These are phyloP conservation scores for Lipomyces orientalis DNA, from an alignment of 805 yeast genomes.

Conservation along the genomic window DNA sequence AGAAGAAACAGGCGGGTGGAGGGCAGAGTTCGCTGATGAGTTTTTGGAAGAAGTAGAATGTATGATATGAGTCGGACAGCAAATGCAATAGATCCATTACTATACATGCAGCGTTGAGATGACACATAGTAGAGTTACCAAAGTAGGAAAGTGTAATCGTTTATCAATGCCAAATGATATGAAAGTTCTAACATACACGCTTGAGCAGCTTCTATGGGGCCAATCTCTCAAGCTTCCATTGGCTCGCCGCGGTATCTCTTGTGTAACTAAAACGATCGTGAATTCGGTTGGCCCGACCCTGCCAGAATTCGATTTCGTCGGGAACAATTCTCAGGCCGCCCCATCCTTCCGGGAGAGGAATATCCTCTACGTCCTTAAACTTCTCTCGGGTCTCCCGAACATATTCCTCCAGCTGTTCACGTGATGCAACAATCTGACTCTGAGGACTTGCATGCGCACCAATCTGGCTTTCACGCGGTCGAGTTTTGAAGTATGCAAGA, in stretches of 20 bases:
- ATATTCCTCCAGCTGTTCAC: conserved; percentile 67
- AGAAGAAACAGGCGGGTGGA: conserved; percentile 5
- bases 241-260: conserved; percentile 24
- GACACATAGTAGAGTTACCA: too few species aligned
- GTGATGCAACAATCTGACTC: conserved; percentile 59
- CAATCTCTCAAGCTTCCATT: conserved; percentile 28
- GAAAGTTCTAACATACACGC: not conserved
- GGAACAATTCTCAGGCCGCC: conserved; percentile 93
- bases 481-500: conserved; percentile 75
- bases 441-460: conserved; percentile 99
- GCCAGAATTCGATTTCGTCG: conserved; percentile 94
- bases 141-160: too few species aligned
- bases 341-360: conserved; percentile 95
- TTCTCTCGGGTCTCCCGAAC: conserved; percentile 57
- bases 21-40: conserved; percentile 31
- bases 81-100: not conserved
- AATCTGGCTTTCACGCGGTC: conserved; percentile 91
- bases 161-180: not conserved
- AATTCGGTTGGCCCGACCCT: conserved; percentile 85
- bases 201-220: conserved; percentile 25
- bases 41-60: conserved; percentile 21
- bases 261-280: conserved; percentile 73
- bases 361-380: conserved; percentile 65
- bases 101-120: not conserved
- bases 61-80: not conserved